Evolutionary conservation across 1,284 basidiomycete species (phyloP).

Genomic region (Leccinum pachyderme): DNA sequence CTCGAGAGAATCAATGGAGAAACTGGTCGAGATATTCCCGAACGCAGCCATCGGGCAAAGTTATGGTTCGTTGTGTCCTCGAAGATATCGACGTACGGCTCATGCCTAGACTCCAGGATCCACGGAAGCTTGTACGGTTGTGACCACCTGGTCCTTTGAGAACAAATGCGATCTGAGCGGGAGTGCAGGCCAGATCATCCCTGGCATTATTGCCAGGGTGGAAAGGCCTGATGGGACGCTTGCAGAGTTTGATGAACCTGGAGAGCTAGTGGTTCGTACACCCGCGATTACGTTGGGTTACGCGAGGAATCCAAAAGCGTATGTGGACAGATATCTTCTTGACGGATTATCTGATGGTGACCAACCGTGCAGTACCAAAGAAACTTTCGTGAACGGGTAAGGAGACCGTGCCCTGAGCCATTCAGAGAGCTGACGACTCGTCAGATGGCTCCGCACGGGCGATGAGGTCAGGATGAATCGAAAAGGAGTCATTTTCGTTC

Average conservation of each 20-base stretch:
- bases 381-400: conserved; percentile 55
- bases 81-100: not conserved
- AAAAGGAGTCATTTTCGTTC: conserved; percentile 59
- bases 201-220: not conserved
- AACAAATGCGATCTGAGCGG: conserved; percentile 52
- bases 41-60: conserved; percentile 47
- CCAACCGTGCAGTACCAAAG: conserved; percentile 41
- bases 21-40: conserved; percentile 47
- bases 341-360: conserved; percentile 1
- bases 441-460: conserved; percentile 68
- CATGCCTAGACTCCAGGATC: conserved; percentile 28
- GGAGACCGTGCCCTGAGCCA: not conserved
- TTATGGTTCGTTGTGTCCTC: conserved; percentile 40
- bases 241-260: conserved; percentile 61
- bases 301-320: conserved; percentile 61
- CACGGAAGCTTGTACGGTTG: conserved; percentile 44
- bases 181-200: conserved; percentile 43
- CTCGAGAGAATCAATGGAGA: conserved; percentile 47
- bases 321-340: conserved; percentile 28
- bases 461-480: conserved; percentile 63
- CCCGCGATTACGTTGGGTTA: conserved; percentile 63
- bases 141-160: conserved; percentile 33
- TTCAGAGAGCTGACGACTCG: conserved; percentile 28
- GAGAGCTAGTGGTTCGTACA: conserved; percentile 60
- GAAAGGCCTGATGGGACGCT: conserved; percentile 60